Evolutionary conservation across 2,329 filamentous ascomycete species (phyloP).

Genomic region (Zasmidium cellare): DNA sequence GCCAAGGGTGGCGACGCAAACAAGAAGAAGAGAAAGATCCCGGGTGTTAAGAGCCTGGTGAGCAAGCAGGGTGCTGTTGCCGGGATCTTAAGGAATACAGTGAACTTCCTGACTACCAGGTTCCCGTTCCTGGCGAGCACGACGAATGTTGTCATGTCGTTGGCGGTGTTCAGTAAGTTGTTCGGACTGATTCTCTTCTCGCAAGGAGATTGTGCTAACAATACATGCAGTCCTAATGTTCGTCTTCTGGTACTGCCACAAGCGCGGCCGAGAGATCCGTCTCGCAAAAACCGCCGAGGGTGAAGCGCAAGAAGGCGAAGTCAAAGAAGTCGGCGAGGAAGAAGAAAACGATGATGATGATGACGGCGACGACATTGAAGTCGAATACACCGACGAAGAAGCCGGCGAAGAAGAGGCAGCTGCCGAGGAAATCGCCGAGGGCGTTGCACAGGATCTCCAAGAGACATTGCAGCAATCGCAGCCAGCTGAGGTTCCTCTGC

Average conservation of each 20-base stretch:
- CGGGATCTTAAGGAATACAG: conserved; percentile 82
- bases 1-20: neutral
- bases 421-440: neutral
- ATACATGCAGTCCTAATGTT: conserved; percentile 71
- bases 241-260: conserved; percentile 97
- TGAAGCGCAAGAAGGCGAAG: conserved; percentile 14
- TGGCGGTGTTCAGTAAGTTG: conserved; percentile 79
- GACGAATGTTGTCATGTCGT: conserved; percentile 86
- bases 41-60: conserved; percentile 74
- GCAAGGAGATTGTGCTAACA: conserved; percentile 23
- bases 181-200: neutral
- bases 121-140: conserved; percentile 85
- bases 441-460: conserved; percentile 15
- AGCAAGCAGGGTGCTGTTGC: conserved; percentile 86
- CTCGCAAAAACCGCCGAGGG: conserved; percentile 49
- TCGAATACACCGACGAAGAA: conserved; percentile 20
- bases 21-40: conserved; percentile 60
- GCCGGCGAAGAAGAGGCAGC: conserved; percentile 12
- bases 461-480: conserved; percentile 26
- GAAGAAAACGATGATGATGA: conserved; percentile 17
- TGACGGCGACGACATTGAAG: conserved; percentile 25
- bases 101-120: conserved; percentile 80
- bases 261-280: conserved; percentile 83
- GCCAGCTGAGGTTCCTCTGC: conserved; percentile 26
- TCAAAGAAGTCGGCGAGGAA: conserved; percentile 13